Conservation (phyloP, 169 alveolate genomes). For the Cystoisospora suis region DNA sequence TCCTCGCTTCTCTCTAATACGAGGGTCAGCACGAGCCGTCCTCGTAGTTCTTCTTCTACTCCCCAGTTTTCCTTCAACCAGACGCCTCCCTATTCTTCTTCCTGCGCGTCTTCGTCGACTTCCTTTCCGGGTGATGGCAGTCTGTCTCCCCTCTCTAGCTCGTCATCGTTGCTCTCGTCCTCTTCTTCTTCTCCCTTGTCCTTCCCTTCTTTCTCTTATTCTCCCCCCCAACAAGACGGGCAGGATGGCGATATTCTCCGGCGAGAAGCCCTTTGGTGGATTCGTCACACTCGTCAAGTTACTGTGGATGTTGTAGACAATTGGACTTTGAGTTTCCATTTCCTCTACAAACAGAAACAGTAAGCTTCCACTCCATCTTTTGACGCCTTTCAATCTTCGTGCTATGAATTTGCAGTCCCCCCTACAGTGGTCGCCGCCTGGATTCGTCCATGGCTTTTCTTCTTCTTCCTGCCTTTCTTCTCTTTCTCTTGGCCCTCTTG, state of each 20-base stretch:
- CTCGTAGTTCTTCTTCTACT: no score
- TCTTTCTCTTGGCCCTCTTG: not conserved
- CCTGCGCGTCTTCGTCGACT: no score
- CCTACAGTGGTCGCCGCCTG: no score
- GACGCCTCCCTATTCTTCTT: no score
- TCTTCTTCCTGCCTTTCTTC: not conserved
- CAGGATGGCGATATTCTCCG: not conserved
- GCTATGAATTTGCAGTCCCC: no score
- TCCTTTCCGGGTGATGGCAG: no score
- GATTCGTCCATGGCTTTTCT: not conserved
- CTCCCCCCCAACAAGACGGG: not conserved
- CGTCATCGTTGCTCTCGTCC: not conserved
- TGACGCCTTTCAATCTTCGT: no score
- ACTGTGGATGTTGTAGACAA: conserved; percentile 28
- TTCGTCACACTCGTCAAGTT: conserved; percentile 1
- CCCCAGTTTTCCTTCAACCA: no score
- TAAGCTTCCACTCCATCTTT: not conserved
- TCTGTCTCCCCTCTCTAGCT: no score
- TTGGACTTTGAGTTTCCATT: conserved; percentile 26
- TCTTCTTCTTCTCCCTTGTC: not conserved
- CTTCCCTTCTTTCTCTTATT: not conserved
- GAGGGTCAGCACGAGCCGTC: no score
- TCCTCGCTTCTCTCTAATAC: no score
- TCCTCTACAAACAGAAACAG: conserved; percentile 2
- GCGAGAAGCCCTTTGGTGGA: conserved; percentile 3